Evolutionary conservation across 2,329 filamentous ascomycete genomes (phyloP), one percentile per base, ranked within the genome.

Genomic region (Xylariaceae sp.): DNA sequence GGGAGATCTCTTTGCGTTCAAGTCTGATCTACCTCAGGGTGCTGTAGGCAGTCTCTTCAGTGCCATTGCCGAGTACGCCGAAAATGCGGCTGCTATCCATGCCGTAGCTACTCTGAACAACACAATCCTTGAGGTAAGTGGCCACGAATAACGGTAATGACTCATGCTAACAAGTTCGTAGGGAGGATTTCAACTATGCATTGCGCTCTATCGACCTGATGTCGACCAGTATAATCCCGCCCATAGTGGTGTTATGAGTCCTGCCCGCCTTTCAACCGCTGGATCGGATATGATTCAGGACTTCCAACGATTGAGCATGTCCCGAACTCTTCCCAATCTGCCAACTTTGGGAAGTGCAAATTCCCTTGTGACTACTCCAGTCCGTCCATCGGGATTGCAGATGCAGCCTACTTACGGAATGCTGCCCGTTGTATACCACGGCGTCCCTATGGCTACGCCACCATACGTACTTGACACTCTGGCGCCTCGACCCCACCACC

Each of bases 1-100:
- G 54, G 83, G 82, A 0, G 76, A 79, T 9, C 68, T 86, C 0
- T 82, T 80, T 63, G 80, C 82, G 0, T 78, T 83, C 64, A 74
- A 80, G 53, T 74, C 74, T 37, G 70, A 75, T 10, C n/a, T 56
- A 37, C 44, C 15, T 5, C 66, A 71, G 11, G 74, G 72, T 10
- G 74, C 75, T 5, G 73, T 75, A 8, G 74, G 77, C 37, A 77
- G 75, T 6, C 67, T 77, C 4, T 75, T 82, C 62, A 76, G 74
- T 56, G 78, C 80, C 6, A 70, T 82, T 51, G 77, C 78, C 1
- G 82, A 86, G 65, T 86, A 80, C 59, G 78, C 77, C 55, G 81
- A 85, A 61, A 72, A 76, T 18, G 74, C 76, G 2, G 70, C 76
- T 55, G 79, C 80, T 8, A 51, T 75, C 13, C 66, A 67, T 3